A percentile compares a stretch with the other conserved stretches of the same genome.
phyloP scores from a whole-genome alignment of 2,329 filamentous ascomycete species.

The Paecilomyces variotii region DNA sequence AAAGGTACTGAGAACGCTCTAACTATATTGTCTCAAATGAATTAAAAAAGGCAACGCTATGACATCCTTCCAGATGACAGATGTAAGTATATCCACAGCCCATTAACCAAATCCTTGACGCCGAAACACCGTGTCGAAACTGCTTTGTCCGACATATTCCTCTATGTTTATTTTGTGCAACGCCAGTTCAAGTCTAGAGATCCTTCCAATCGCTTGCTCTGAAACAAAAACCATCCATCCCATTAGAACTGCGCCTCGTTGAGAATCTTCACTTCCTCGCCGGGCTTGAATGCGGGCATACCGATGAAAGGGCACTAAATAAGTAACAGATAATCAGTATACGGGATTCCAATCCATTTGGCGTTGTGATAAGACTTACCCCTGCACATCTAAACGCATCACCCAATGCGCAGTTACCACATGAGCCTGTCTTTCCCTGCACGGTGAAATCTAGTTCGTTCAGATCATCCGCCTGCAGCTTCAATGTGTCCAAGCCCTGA shows the following conservation, averaged over 20 bases:
- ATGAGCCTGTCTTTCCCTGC: slow-evolving; percentile 92
- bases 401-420: slow-evolving; percentile 86
- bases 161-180: neutral
- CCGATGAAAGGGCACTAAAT: slow-evolving; percentile 71
- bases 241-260: slow-evolving; percentile 48
- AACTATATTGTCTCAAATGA: neutral
- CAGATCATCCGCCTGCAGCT: slow-evolving; percentile 68
- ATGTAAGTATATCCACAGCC: neutral
- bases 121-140: neutral
- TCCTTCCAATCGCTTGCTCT: neutral
- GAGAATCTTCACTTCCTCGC: slow-evolving; percentile 82
- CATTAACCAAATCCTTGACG: neutral
- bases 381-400: slow-evolving; percentile 74
- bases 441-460: slow-evolving; percentile 94
- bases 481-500: slow-evolving; percentile 45
- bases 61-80: neutral
- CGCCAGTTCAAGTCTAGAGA: neutral
- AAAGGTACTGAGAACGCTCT: neutral
- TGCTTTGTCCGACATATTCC: neutral
- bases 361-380: neutral
- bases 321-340: slow-evolving; percentile 6
- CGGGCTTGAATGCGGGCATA: slow-evolving; percentile 91
- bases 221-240: neutral
- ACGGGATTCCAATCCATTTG: neutral
- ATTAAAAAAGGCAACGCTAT: neutral